Conservation (phyloP, 1,139 yeast genomes). For the Zygosaccharomyces pseudobailii region DNA sequence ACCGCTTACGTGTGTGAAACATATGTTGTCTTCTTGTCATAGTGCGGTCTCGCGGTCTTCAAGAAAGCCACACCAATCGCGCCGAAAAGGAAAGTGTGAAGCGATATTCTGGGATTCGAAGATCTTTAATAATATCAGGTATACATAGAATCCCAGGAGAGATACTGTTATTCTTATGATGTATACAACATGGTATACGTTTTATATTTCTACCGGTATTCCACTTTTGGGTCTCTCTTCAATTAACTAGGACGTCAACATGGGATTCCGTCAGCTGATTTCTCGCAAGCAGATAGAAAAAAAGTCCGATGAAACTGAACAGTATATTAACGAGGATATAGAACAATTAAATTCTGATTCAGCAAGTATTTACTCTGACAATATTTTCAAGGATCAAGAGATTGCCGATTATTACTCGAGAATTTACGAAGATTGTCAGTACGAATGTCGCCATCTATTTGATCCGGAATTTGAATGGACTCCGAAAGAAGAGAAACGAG, state of each 20-base stretch:
- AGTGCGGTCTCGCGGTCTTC: not conserved
- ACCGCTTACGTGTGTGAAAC: no score
- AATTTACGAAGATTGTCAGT: constrained; percentile 30
- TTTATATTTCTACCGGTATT: not conserved
- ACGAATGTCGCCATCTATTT: constrained; percentile 42
- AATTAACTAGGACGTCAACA: not conserved
- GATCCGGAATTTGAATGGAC: constrained; percentile 47
- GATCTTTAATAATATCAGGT: not conserved
- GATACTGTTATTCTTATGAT: not conserved
- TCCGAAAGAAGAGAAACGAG: constrained; percentile 39
- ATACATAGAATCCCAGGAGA: not conserved
- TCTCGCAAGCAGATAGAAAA: not conserved
- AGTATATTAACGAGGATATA: constrained; percentile 3
- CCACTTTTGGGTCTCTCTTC: no score
- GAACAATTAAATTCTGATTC: constrained; percentile 7
- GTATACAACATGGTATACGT: not conserved
- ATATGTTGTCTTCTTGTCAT: no score
- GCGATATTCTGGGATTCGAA: no score
- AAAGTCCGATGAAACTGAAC: not conserved
- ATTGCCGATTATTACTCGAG: constrained; percentile 41
- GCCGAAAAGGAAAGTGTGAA: not conserved
- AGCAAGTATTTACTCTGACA: not conserved
- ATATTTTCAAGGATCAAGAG: constrained; percentile 35
- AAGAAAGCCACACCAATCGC: not conserved
- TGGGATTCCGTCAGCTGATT: not conserved